These are phyloP conservation scores for Oryza glumipatula DNA, from an alignment of 176 grass and related monocot genomes.

Conservation along the genomic window DNA sequence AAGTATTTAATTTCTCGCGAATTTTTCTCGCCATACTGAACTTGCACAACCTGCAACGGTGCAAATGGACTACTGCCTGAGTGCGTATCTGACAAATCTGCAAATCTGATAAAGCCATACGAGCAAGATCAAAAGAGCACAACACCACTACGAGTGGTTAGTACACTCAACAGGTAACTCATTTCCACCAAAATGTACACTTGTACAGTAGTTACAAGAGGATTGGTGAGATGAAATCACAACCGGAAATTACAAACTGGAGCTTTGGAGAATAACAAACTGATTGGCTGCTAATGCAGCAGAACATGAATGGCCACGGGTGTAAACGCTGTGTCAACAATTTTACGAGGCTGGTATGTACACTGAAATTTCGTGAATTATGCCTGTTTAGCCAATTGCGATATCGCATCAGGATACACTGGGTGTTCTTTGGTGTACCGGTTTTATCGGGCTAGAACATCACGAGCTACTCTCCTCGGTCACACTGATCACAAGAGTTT, in stretches of 20 bases:
- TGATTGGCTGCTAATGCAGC: background rate
- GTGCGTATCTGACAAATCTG: background rate
- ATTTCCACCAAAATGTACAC: constrained; percentile 29
- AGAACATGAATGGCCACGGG: constrained; percentile 7
- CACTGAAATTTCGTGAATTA: constrained; percentile 13
- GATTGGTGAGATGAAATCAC: constrained; percentile 3
- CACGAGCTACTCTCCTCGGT: constrained; percentile 31
- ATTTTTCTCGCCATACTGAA: background rate
- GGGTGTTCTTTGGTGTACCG: background rate
- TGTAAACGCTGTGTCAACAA: background rate
- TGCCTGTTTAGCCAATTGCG: constrained; percentile 2
- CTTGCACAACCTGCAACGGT: background rate
- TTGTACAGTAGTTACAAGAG: constrained; percentile 15
- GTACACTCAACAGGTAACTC: background rate
- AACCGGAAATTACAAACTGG: background rate
- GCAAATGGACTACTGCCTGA: too few species aligned
- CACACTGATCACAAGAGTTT: constrained; percentile 25
- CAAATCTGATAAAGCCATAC: background rate
- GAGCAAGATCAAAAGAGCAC: background rate
- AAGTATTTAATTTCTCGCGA: background rate
- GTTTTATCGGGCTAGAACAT: constrained; percentile 3
- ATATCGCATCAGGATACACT: background rate
- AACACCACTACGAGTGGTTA: background rate
- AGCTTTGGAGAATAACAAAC: background rate
- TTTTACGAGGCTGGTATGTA: constrained; percentile 31